phyloP scores from a whole-genome alignment of 176 grass and related monocot species.

The Puccinellia tenuiflora region DNA sequence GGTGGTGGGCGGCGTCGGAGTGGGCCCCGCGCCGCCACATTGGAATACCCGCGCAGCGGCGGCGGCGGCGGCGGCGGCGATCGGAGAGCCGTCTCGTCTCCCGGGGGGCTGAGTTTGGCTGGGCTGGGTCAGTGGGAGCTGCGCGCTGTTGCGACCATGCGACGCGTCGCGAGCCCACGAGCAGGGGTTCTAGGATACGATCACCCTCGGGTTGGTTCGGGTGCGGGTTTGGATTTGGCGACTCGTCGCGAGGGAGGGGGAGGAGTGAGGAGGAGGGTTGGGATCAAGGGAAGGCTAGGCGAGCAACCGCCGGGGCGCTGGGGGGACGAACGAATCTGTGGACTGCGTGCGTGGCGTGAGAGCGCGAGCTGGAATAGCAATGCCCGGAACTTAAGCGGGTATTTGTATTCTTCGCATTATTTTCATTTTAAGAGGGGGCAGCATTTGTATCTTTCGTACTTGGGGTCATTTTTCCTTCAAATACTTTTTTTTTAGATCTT shows the following conservation, averaged over 20 bases:
- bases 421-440: too few species aligned
- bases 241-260: background rate
- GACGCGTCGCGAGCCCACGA: slow-evolving; percentile 12
- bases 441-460: too few species aligned
- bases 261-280: background rate
- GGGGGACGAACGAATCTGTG: too few species aligned
- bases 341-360: too few species aligned
- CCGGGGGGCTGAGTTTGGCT: background rate
- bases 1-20: slow-evolving; percentile 40
- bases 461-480: too few species aligned
- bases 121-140: slow-evolving; percentile 16
- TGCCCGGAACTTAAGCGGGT: too few species aligned
- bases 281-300: background rate
- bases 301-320: too few species aligned
- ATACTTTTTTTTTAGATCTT: too few species aligned
- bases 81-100: background rate
- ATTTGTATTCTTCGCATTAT: too few species aligned
- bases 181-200: background rate
- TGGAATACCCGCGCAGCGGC: slow-evolving; percentile 6
- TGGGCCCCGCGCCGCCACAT: slow-evolving; percentile 63
- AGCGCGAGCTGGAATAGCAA: too few species aligned
- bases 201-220: background rate
- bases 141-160: slow-evolving; percentile 10
- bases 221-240: background rate
- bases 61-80: background rate